Base-by-base conservation (phyloP, 331 rosid genomes). In the Rosa hybrid region DNA sequence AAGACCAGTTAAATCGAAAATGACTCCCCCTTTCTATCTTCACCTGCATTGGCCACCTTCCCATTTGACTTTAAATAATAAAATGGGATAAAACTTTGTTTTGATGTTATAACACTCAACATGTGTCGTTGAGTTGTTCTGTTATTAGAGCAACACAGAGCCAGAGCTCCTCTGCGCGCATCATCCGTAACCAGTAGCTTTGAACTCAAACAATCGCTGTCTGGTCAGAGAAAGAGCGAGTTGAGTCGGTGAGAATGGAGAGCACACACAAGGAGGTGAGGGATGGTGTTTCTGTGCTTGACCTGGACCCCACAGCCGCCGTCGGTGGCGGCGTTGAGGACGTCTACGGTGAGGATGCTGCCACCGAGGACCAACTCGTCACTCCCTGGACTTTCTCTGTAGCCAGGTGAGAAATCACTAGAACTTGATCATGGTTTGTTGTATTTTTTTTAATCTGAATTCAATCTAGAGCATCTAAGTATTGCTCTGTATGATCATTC, bases 321-420 rank as follows among this genome's bases (percentile, higher is more conserved):
- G 93, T 89, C 12, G 82, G 87, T 39, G 98, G 97, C 8, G 99
- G 97, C 48, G 98, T 91, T 75, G 97, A 77, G 90, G 99, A 96
- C 12, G 42, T 91, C 53, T 90, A 93, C 86, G 98, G 99, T 1
- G 98, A 96, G 83, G 98, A 96, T 78, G 80, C 88, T 16, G 99
- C 99, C 84, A 90, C 98, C 7, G 97, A 90, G 88, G 94, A 89
- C 13, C 93, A 86, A 76, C 97, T 95, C 20, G 87, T 93, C 84
- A 96, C 98, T 80, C 99, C 99, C 4, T 90, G 98, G 99, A 89
- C 92, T 83, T 78, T 62, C 89, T 96, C 99, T 0, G 99, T 96
- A 64, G 97, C 99, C 72, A 96, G 99, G 99, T 91, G 51, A 59
- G 6, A 27, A 3, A 14, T 71, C 69, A n/a, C 34, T 51, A 27